A percentile compares a stretch with the other conserved stretches of the same genome.
Conservation (phyloP, 495 filamentous ascomycete genomes). For the Trichocladium antarcticum region DNA sequence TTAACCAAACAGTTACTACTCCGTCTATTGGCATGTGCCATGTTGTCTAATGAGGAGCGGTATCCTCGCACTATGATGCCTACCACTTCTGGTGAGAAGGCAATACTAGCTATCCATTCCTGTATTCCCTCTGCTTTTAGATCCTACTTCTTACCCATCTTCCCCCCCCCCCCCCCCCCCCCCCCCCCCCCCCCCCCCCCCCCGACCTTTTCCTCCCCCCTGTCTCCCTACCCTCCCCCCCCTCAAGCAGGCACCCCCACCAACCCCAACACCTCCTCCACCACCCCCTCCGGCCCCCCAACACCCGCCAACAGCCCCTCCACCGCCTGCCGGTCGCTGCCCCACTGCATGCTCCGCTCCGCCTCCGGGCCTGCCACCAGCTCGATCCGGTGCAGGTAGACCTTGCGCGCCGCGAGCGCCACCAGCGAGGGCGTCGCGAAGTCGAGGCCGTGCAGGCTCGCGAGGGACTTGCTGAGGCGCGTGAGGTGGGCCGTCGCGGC, state of each 20-base stretch:
- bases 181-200: no score
- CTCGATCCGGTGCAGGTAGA: conserved; percentile 75
- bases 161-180: no score
- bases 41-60: no score
- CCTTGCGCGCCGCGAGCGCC: conserved; percentile 71
- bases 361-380: conserved; percentile 50
- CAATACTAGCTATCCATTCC: background rate
- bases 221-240: background rate
- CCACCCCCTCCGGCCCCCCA: conserved; percentile 59
- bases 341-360: conserved; percentile 89
- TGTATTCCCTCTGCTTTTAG: background rate
- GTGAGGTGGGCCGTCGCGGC: conserved; percentile 67
- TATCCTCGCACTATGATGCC: background rate
- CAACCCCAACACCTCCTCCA: conserved; percentile 67
- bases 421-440: conserved; percentile 81
- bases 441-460: conserved; percentile 67
- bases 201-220: background rate
- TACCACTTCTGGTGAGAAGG: background rate
- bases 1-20: no score
- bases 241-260: conserved; percentile 53
- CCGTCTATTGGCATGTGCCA: no score
- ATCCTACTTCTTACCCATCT: background rate
- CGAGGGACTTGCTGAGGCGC: conserved; percentile 56
- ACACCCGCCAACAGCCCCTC: conserved; percentile 53
- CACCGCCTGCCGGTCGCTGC: conserved; percentile 64